phyloP scores from a whole-genome alignment of 768 basidiomycete species.

The Calocera viscosa region DNA sequence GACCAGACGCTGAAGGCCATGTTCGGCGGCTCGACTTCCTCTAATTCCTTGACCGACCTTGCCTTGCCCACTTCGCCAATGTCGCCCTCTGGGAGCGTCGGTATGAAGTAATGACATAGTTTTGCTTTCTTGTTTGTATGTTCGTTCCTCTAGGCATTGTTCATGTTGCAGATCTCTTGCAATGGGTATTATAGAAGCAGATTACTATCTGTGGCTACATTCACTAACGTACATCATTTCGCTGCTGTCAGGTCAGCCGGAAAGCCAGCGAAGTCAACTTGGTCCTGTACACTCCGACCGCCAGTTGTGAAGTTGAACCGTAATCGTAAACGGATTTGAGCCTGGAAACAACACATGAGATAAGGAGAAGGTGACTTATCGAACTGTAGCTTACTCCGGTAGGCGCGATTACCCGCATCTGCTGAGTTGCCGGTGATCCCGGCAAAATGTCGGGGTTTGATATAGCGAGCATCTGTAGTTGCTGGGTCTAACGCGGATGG shows the following conservation, averaged over 20 bases:
- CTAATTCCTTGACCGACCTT: background rate
- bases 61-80: background rate
- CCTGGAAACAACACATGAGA: conserved; percentile 33
- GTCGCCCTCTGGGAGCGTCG: background rate
- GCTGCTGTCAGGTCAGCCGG: conserved; percentile 37
- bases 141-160: conserved; percentile 3
- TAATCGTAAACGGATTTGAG: conserved; percentile 68
- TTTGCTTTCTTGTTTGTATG: background rate
- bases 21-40: conserved; percentile 36
- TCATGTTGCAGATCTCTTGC: background rate
- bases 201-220: conserved; percentile 5
- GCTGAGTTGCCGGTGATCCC: conserved; percentile 80
- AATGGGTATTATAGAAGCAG: conserved; percentile 8
- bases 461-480: conserved; percentile 96
- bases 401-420: conserved; percentile 84
- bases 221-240: conserved; percentile 1
- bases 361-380: background rate
- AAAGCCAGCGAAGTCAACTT: conserved; percentile 88
- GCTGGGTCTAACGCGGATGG: conserved; percentile 58
- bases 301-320: conserved; percentile 65
- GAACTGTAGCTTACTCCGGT: conserved; percentile 52
- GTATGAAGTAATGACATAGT: background rate
- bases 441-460: conserved; percentile 68
- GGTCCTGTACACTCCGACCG: conserved; percentile 70
- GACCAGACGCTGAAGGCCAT: conserved; percentile 81